Conservation (phyloP, 352 stramenopile genomes). For the Phytophthora syringae region DNA sequence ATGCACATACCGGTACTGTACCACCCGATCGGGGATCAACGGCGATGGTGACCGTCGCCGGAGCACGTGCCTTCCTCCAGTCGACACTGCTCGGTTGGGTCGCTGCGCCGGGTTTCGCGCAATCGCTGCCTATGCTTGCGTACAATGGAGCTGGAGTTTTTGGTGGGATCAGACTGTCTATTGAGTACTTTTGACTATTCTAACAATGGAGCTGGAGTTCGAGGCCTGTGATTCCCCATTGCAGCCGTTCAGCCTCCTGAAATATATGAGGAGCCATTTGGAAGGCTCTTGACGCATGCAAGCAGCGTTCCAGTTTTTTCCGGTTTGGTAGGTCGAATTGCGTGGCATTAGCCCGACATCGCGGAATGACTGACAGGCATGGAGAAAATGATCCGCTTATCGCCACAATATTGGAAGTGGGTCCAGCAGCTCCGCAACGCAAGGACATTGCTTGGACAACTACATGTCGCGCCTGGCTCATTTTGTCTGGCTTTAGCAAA, state of each 20-base stretch:
- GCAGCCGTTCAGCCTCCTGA: conserved; percentile 1
- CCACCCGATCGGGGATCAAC: conserved; percentile 16
- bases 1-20: conserved; percentile 15
- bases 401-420: not conserved
- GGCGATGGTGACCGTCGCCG: not conserved
- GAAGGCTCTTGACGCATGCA: conserved; percentile 14
- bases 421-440: no score
- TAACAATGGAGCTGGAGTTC: not conserved
- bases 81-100: not conserved
- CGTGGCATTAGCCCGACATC: conserved; percentile 1
- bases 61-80: conserved; percentile 29
- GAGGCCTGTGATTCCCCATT: not conserved
- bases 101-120: not conserved
- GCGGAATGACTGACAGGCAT: conserved; percentile 8
- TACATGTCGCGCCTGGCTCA: conserved; percentile 23
- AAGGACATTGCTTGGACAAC: no score
- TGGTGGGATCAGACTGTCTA: no score
- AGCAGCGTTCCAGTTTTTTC: not conserved
- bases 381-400: not conserved
- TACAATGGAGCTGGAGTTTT: no score
- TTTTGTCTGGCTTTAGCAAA: conserved; percentile 22
- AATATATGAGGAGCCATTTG: conserved; percentile 1
- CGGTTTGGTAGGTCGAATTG: not conserved
- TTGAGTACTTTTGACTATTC: no score
- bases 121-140: conserved; percentile 5